Conservation (phyloP, 768 basidiomycete species). For the Amanita polypyramis region DNA sequence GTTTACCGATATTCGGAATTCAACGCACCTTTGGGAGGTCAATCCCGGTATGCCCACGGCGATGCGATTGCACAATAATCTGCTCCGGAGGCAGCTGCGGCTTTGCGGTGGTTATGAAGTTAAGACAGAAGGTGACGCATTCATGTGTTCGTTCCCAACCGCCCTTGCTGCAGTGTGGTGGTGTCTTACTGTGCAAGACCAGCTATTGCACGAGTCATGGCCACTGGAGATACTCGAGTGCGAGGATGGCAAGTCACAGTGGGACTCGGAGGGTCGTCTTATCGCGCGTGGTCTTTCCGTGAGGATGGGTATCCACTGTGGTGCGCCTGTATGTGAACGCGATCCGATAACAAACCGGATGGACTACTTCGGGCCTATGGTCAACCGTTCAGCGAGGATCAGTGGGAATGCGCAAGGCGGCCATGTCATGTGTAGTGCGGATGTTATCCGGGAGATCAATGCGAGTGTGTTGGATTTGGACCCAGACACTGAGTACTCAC, state of each 20-base stretch:
- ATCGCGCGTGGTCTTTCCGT: constrained; percentile 86
- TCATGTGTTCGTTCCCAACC: constrained; percentile 96
- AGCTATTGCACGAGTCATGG: constrained; percentile 78
- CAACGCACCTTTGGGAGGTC: constrained; percentile 92
- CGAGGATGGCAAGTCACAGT: constrained; percentile 78
- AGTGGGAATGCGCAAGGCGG: constrained; percentile 78
- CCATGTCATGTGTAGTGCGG: constrained; percentile 86
- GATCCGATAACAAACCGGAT: constrained; percentile 90
- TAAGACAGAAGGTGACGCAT: constrained; percentile 98
- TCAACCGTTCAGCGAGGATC: constrained; percentile 87
- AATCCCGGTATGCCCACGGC: constrained; percentile 94
- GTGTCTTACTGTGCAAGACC: constrained; percentile 78
- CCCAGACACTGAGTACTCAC: constrained; percentile 50
- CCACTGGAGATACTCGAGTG: constrained; percentile 89
- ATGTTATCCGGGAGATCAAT: constrained; percentile 75
- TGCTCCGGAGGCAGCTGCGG: constrained; percentile 78
- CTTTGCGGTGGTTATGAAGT: constrained; percentile 96
- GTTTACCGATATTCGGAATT: constrained; percentile 97
- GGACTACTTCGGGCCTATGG: constrained; percentile 97
- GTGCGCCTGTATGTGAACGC: constrained; percentile 77
- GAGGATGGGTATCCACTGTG: constrained; percentile 96
- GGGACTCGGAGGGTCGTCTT: constrained; percentile 52
- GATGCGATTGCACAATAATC: constrained; percentile 80
- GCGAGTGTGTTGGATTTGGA: constrained; percentile 47
- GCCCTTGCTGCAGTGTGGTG: constrained; percentile 82